phyloP scores from a whole-genome alignment of 2,329 filamentous ascomycete species.

The Teratosphaeria zuluensis region DNA sequence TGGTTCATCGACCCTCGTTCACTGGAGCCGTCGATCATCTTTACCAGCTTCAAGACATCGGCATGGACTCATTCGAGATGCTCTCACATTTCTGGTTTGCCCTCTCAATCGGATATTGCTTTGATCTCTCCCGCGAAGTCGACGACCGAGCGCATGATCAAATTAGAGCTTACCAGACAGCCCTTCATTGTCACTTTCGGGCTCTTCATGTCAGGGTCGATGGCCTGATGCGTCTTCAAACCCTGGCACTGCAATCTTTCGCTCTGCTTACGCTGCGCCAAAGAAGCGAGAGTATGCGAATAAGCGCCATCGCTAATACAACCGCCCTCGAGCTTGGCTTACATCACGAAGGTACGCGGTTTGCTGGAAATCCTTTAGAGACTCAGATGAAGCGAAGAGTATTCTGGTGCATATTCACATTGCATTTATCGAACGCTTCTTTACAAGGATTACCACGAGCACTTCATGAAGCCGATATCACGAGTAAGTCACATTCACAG shows the following conservation, averaged over 20 bases:
- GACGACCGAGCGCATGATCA: constrained; percentile 5
- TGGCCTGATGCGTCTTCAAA: constrained; percentile 4
- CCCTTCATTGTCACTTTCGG: constrained; percentile 1
- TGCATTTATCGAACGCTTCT: constrained; percentile 4
- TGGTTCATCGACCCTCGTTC: constrained; percentile 6
- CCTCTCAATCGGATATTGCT: constrained; percentile 6
- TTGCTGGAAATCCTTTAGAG: constrained; percentile 4
- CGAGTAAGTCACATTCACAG: neutral
- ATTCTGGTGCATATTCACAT: constrained; percentile 7
- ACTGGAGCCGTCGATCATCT: constrained; percentile 1
- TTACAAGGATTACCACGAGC: constrained; percentile 2
- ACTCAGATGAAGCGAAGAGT: constrained; percentile 5
- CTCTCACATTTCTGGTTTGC: constrained; percentile 5
- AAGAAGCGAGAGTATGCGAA: constrained; percentile 3
- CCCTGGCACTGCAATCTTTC: constrained; percentile 4
- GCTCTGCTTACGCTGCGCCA: constrained; percentile 5
- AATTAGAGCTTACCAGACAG: constrained; percentile 2
- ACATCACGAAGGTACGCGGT: constrained; percentile 4
- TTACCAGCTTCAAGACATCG: constrained; percentile 2
- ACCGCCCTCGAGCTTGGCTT: constrained; percentile 4
- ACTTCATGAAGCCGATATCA: constrained; percentile 2
- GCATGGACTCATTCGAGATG: constrained; percentile 5
- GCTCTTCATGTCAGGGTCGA: constrained; percentile 1
- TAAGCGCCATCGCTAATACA: constrained; percentile 4
- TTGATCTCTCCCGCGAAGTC: neutral